Base-by-base conservation (phyloP, 768 basidiomycete genomes). In the Mycena epipterygia region DNA sequence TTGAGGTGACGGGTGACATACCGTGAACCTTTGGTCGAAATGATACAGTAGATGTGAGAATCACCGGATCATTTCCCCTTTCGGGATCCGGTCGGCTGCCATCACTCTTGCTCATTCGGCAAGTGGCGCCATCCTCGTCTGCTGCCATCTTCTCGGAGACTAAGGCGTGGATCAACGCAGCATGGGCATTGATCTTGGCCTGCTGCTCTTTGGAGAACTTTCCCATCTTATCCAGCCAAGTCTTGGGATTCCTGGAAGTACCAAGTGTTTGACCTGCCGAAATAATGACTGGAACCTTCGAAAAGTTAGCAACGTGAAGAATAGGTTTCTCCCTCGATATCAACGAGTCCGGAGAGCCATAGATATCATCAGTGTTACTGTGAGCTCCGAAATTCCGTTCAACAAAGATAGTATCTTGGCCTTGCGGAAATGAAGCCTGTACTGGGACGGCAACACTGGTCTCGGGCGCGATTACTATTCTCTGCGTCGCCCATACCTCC, bases 331-430 rank as follows among this genome's bases (percentile, higher is more conserved):
- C 25, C 8, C 13, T 12, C 13, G 35, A 0, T 0, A 76, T 68
- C 9, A 76, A 39, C 11, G 68, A 64, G 30, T 76, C 76, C 8
- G 70, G 17, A 21, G 56, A 42, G 0, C 68, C 75, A 27, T 70
- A 63, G 12, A 57, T 7, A 0, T 53, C 62, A 27, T 44, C n/a
- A n/a, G n/a, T n/a, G 19, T 70, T 62, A 16, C 61, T 62, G n/a
- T 68, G 35, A 0, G 16, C 23, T 1, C 5, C 23, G 29, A 77
- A 46, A 17, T 53, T 17, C 7, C 72, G 23, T 56, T 77, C 73
- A 1, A 76, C 70, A 46, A 74, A 68, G 0, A 74, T 2, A 11
- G 44, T 37, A 6, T 48, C 25, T 17, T 37, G 55, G 13, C 37
- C 37, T 12, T 39, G 16, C 2, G 63, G 27, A 8, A 70, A 69